Evolutionary conservation across 2,329 filamentous ascomycete genomes (phyloP).

Genomic region (Arachnopeziza araneosa): DNA sequence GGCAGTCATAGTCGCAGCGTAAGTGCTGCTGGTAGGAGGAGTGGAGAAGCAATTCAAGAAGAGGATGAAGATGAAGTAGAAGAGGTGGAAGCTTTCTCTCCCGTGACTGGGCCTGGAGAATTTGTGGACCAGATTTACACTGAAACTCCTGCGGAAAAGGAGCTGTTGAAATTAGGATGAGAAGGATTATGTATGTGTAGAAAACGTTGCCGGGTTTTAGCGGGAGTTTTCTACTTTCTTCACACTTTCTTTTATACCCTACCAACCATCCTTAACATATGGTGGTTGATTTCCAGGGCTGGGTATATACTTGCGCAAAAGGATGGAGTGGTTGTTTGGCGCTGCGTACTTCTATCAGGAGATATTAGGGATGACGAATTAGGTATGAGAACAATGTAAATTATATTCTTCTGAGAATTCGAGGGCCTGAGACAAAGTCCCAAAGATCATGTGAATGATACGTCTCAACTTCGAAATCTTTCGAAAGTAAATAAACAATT

Average conservation of each 20-base stretch:
- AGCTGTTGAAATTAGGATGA: slow-evolving; percentile 1
- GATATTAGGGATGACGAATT: not conserved
- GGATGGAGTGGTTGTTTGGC: not conserved
- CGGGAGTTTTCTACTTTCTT: not conserved
- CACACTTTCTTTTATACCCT: not conserved
- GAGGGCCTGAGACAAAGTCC: no score
- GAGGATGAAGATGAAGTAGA: slow-evolving; percentile 51
- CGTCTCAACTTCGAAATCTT: no score
- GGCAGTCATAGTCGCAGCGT: slow-evolving; percentile 46
- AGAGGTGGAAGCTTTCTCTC: slow-evolving; percentile 51
- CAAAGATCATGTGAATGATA: not conserved
- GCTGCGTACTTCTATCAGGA: not conserved
- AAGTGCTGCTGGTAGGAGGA: slow-evolving; percentile 61
- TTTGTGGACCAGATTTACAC: slow-evolving; percentile 26
- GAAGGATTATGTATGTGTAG: not conserved
- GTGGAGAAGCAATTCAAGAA: slow-evolving; percentile 67
- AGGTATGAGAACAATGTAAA: not conserved
- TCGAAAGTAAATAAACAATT: no score
- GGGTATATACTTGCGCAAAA: not conserved
- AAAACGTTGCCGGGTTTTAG: not conserved
- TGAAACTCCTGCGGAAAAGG: slow-evolving; percentile 15
- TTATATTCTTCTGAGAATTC: not conserved
- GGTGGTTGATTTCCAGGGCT: not conserved
- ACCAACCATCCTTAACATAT: not conserved
- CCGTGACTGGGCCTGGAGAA: slow-evolving; percentile 34